Evolutionary conservation across 495 filamentous ascomycete genomes (phyloP), one percentile per base, ranked within the genome.

Genomic region (Tetracladium setigerum): DNA sequence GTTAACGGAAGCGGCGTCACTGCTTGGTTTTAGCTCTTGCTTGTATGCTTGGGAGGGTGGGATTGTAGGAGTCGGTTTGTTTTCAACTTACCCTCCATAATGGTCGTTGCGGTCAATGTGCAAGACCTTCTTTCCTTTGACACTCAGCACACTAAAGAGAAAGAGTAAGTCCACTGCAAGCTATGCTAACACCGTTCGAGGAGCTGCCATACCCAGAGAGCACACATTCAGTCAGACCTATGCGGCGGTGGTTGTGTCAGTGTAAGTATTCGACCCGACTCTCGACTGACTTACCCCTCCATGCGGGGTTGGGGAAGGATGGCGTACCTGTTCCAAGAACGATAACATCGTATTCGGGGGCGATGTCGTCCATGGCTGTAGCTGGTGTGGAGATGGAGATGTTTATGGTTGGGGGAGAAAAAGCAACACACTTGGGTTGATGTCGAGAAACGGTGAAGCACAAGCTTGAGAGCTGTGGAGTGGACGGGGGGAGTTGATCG

Each of bases 81-180:
- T 78, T 36, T 22, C 15, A 45, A 41, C 86, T 53, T 67, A 95
- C 90, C 89, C 94, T 77, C 92, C 92, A 66, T 98, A 98, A 71
- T 97, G 89, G 62, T 95, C 90, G 67, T 97, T 97, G 67, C 92
- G 84, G 69, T 98, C 92, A 62, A 98, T 96, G 72, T 98, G 95
- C 49, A 98, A 77, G 48, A 98, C 94, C 72, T 96, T 97, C 76
- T 94, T 92, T 52, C 92, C 92, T 74, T 97, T 95, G 47, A 97
- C 94, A 69, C 91, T 95, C 64, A 98, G 76, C 50, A 98, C 92
- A 27, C 22, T 27, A 27, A 27, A 27, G 34, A n/a, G 3, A n/a
- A 16, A 36, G n/a, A n/a, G n/a, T 36, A 36, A n/a, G 13, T n/a
- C 34, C 13, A n/a, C 31, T n/a, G n/a, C n/a, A n/a, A n/a, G 30